These are phyloP conservation scores for Glaciozyma antarctica DNA, from an alignment of 768 basidiomycete species.

Conservation along the genomic window DNA sequence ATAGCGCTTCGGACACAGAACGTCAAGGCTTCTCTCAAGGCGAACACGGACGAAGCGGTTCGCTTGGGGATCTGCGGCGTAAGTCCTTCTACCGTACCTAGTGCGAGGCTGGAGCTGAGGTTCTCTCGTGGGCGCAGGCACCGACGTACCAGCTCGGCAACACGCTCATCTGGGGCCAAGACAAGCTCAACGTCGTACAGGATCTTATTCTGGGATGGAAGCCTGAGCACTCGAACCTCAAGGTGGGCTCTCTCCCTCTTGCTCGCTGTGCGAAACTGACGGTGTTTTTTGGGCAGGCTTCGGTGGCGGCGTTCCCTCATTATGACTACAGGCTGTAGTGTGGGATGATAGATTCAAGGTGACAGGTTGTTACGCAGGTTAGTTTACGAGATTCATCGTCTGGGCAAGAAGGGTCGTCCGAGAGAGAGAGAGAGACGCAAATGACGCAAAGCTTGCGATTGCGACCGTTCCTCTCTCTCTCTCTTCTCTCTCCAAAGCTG, in stretches of 20 bases:
- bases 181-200: background rate
- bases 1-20: background rate
- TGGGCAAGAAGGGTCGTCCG: too few relatives aligned
- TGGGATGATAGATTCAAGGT: background rate
- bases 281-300: background rate
- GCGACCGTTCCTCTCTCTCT: too few relatives aligned
- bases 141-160: conserved; percentile 1
- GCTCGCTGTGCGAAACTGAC: background rate
- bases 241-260: too few relatives aligned
- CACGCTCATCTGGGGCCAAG: background rate
- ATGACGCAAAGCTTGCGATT: too few relatives aligned
- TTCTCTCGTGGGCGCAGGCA: background rate
- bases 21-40: background rate
- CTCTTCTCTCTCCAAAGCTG: too few relatives aligned
- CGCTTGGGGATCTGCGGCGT: background rate
- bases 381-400: too few relatives aligned
- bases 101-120: too few relatives aligned
- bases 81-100: too few relatives aligned
- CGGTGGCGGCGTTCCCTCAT: background rate
- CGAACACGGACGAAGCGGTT: conserved; percentile 4
- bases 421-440: too few relatives aligned
- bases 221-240: background rate
- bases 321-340: background rate
- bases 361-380: background rate
- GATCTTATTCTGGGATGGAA: conserved; percentile 6